These are phyloP conservation scores for Cladosporium velox DNA, from an alignment of 2,329 filamentous ascomycete species.

Conservation along the genomic window DNA sequence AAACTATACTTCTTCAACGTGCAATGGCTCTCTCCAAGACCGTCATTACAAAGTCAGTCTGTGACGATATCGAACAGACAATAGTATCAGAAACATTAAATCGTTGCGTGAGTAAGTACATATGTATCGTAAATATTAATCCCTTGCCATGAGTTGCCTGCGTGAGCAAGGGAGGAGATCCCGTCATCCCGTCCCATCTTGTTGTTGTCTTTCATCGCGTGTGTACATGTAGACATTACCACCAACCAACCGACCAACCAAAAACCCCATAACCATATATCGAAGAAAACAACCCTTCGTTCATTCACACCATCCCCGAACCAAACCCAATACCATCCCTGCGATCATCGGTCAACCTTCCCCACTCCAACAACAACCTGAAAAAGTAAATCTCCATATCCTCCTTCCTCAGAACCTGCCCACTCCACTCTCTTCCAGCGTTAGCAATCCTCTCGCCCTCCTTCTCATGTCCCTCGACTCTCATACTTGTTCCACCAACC, in stretches of 20 bases:
- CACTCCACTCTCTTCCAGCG: constrained; percentile 66
- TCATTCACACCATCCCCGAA: constrained; percentile 7
- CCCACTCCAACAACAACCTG: constrained; percentile 76
- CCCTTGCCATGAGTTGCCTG: not conserved
- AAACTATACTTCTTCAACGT: too few relatives aligned
- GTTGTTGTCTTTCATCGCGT: not conserved
- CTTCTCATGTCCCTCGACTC: constrained; percentile 51
- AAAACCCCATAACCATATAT: too few relatives aligned
- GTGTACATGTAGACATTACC: not conserved
- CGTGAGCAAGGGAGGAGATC: not conserved
- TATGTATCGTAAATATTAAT: not conserved
- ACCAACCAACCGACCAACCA: not conserved
- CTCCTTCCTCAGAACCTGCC: constrained; percentile 63
- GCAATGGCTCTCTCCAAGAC: not conserved
- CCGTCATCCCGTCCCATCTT: not conserved
- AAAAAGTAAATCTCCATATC: constrained; percentile 85
- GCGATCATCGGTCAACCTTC: constrained; percentile 64
- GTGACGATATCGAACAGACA: not conserved
- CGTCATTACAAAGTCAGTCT: not conserved
- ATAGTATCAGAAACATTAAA: too few relatives aligned
- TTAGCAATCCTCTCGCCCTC: constrained; percentile 68
- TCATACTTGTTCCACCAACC: constrained; percentile 50
- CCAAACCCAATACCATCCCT: constrained; percentile 49
- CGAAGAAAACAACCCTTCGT: not conserved
- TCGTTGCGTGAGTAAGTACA: not conserved